Evolutionary conservation across 176 grass and related monocot species (phyloP).

Genomic region (Zizania latifolia): DNA sequence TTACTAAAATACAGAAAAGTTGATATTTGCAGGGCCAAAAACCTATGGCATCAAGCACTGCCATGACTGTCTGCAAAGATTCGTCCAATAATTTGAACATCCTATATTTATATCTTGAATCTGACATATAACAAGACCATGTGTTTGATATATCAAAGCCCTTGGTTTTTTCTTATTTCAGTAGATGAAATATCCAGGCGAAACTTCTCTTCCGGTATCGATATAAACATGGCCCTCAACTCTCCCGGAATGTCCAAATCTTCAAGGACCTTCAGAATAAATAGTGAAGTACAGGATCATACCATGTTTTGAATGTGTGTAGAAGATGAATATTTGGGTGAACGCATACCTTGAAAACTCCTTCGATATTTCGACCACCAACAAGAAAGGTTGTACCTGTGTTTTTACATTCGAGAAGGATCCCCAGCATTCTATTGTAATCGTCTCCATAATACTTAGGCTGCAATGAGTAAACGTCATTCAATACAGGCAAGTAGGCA

Average conservation of each 20-base stretch:
- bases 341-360: slow-evolving; percentile 82
- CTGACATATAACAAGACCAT: neutral
- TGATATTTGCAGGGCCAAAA: neutral
- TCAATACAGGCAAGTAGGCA: slow-evolving; percentile 24
- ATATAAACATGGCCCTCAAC: slow-evolving; percentile 76
- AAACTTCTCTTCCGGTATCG: slow-evolving; percentile 70
- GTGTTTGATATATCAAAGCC: slow-evolving; percentile 27
- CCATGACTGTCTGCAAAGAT: neutral
- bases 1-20: neutral
- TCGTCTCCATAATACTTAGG: slow-evolving; percentile 90
- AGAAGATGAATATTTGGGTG: neutral
- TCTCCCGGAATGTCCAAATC: slow-evolving; percentile 75
- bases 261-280: slow-evolving; percentile 55
- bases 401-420: slow-evolving; percentile 84
- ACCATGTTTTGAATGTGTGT: neutral
- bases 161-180: slow-evolving; percentile 55
- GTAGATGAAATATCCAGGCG: slow-evolving; percentile 82
- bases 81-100: neutral
- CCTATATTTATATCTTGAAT: neutral
- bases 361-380: slow-evolving; percentile 77
- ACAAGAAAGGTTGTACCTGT: slow-evolving; percentile 80
- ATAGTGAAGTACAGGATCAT: slow-evolving; percentile 2
- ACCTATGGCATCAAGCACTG: neutral
- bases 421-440: slow-evolving; percentile 73
- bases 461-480: slow-evolving; percentile 41